Evolutionary conservation across 2,329 filamentous ascomycete species (phyloP), one percentile per base, ranked within the genome.

Genomic region (Nemania sp.): DNA sequence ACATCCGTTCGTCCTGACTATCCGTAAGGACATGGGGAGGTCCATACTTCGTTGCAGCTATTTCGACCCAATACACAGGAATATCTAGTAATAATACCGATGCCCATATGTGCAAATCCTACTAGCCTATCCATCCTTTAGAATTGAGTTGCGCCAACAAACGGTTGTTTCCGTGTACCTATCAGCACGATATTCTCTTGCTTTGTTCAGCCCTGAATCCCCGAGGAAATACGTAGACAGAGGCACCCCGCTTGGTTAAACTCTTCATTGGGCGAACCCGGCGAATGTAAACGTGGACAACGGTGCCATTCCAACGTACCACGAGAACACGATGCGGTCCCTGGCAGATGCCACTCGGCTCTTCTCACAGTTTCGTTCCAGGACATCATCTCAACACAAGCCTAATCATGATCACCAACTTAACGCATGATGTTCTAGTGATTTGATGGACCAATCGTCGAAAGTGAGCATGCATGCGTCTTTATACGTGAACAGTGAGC

Each of bases 291-390:
- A 32, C 54, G 29, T 52, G 29, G n/a, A 45, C 10, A 27, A 29
- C 59, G 29, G 29, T 51, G 26, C 24, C 10, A 22, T 54, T 47
- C 49, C 54, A 27, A 51, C 35, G 62, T 65, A 5, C 41, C 38
- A 69, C 59, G 38, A 55, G 15, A 38, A 55, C 54, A 57, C 24
- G 22, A 57, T 18, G 52, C 57, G 66, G 66, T 51, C 62, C 13
- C 27, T 53, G 18, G 66, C 62, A 68, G 57, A 47, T 51, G n/a
- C 8, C 8, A 32, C 49, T 41, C 60, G 55, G 59, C 55, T 54
- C 54, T 55, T 55, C 43, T 10, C 5, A 13, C 5, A 41, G 38
- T 41, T 3, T 4, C n/a, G 10, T n/a, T n/a, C 13, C 22, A 5
- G 5, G 32, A 27, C 8, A 27, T 20, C 29, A 56, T 20, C 43